Percentiles rank a stretch among this genome's conserved stretches.
Evolutionary conservation across 495 filamentous ascomycete species (phyloP).

Genomic region (Penicillium lividum): DNA sequence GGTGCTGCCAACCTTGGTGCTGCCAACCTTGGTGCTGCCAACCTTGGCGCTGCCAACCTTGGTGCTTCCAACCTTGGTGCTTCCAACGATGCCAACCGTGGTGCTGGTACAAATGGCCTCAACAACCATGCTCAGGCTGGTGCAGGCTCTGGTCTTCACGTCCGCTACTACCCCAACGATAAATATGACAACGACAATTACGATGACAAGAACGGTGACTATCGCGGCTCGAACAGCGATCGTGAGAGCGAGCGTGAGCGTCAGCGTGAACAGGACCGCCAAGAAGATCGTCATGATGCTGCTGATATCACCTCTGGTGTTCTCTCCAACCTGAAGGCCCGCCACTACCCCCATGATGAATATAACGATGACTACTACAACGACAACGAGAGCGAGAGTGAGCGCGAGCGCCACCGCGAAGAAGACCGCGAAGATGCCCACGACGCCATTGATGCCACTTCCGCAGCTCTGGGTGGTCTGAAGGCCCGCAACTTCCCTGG

Average conservation of each 20-base stretch:
- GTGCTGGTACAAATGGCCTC: background rate
- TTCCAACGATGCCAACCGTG: background rate
- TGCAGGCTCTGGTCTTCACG: background rate
- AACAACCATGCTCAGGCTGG: background rate
- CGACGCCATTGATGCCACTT: slow-evolving; percentile 1
- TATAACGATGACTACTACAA: background rate
- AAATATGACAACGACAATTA: background rate
- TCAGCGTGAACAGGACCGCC: slow-evolving; percentile 3
- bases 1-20: background rate
- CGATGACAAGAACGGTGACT: background rate
- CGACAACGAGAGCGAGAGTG: background rate
- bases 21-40: background rate
- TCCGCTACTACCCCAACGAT: background rate
- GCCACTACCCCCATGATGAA: background rate
- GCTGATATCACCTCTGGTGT: slow-evolving; percentile 1
- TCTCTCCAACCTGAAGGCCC: slow-evolving; percentile 3
- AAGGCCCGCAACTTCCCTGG: slow-evolving; percentile 2
- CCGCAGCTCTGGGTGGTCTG: slow-evolving; percentile 1
- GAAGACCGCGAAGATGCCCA: slow-evolving; percentile 3
- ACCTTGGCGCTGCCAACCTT: background rate
- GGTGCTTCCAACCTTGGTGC: background rate
- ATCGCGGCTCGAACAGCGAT: background rate
- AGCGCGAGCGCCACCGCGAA: slow-evolving; percentile 8
- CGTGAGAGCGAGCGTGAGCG: slow-evolving; percentile 3
- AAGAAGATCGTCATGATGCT: slow-evolving; percentile 5